Percentiles rank a stretch among this genome's conserved stretches.
These are phyloP conservation scores for Ustilago shanxiensis DNA, from an alignment of 1,284 basidiomycete genomes.

Conservation along the genomic window DNA sequence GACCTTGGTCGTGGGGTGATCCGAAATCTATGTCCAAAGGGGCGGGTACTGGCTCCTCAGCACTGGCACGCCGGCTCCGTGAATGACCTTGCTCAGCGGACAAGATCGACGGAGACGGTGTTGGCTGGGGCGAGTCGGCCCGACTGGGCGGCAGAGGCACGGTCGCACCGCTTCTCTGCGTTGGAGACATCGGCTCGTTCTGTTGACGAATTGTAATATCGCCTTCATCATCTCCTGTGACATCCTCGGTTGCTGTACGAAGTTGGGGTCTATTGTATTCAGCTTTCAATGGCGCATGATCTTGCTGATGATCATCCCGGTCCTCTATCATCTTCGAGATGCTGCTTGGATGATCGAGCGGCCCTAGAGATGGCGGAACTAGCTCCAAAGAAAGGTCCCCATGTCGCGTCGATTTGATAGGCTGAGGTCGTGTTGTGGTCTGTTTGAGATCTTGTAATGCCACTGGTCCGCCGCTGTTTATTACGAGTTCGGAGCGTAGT, in stretches of 20 bases:
- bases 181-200: not conserved
- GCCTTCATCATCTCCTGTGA: not conserved
- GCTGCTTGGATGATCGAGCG: not conserved
- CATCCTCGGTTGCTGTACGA: not conserved
- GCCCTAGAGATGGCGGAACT: not conserved
- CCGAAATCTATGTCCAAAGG: no score
- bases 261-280: not conserved
- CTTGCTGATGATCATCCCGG: not conserved
- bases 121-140: not conserved
- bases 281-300: not conserved
- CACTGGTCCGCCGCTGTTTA: not conserved
- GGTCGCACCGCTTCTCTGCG: conserved; percentile 18
- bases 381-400: not conserved
- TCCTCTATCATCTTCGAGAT: not conserved
- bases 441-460: not conserved
- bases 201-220: not conserved
- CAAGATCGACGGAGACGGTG: not conserved
- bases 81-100: not conserved
- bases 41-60: no score
- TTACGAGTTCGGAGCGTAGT: no score
- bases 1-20: not conserved
- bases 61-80: not conserved
- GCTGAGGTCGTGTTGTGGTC: not conserved
- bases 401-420: not conserved
- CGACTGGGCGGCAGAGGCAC: conserved; percentile 7